These are phyloP conservation scores for Chrysoporthe deuterocubensis DNA, from an alignment of 2,329 filamentous ascomycete species.

Conservation along the genomic window DNA sequence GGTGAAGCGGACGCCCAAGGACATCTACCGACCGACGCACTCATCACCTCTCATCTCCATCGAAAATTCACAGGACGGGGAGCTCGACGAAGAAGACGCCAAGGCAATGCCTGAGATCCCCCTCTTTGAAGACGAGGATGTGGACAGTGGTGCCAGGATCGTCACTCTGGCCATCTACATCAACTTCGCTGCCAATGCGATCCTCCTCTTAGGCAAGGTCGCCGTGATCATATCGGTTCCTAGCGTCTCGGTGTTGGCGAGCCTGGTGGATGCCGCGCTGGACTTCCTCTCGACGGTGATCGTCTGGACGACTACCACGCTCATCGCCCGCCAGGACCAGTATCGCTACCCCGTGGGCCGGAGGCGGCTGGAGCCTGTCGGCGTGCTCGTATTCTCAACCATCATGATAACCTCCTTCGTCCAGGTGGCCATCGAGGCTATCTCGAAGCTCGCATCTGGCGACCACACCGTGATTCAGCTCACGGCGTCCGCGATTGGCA, in stretches of 20 bases:
- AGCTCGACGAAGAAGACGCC: slow-evolving; percentile 50
- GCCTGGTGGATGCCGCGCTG: slow-evolving; percentile 76
- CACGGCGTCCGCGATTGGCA: slow-evolving; percentile 71
- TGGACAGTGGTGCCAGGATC: slow-evolving; percentile 74
- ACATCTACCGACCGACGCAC: slow-evolving; percentile 79
- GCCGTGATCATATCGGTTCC: slow-evolving; percentile 77
- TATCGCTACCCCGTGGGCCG: slow-evolving; percentile 81
- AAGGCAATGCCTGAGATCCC: slow-evolving; percentile 64
- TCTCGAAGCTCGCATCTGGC: slow-evolving; percentile 62
- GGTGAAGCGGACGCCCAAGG: slow-evolving; percentile 80
- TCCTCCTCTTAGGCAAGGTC: slow-evolving; percentile 77
- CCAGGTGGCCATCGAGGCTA: slow-evolving; percentile 74
- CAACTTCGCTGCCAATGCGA: slow-evolving; percentile 78
- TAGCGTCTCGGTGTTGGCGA: slow-evolving; percentile 80
- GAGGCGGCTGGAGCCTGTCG: slow-evolving; percentile 73
- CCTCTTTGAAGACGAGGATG: slow-evolving; percentile 70
- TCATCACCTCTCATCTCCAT: slow-evolving; percentile 65
- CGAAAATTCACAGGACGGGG: slow-evolving; percentile 45
- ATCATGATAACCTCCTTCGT: slow-evolving; percentile 87
- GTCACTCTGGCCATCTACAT: slow-evolving; percentile 88
- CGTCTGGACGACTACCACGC: slow-evolving; percentile 75
- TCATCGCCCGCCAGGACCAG: slow-evolving; percentile 74
- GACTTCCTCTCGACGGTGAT: slow-evolving; percentile 84
- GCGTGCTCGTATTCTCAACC: slow-evolving; percentile 79
- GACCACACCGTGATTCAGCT: slow-evolving; percentile 75